Conservation (phyloP, 441 rosid species). For the Hura crepitans region DNA sequence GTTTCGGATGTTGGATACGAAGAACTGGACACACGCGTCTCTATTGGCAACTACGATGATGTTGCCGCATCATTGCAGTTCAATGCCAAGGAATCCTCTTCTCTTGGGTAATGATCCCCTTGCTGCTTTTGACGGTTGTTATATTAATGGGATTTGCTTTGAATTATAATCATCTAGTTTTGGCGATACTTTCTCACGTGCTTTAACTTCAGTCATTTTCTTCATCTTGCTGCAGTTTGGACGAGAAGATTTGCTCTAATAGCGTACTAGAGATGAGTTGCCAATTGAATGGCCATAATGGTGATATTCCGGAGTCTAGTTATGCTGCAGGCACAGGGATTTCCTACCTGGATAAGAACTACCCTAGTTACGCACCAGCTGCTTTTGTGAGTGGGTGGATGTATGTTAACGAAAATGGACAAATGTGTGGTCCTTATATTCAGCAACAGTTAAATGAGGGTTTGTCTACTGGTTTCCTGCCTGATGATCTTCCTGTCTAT, state of each 20-base stretch:
- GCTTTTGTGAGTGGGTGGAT: slow-evolving; percentile 79
- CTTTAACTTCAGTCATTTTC: slow-evolving; percentile 26
- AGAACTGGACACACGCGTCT: slow-evolving; percentile 24
- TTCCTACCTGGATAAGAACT: slow-evolving; percentile 38
- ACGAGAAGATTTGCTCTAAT: slow-evolving; percentile 37
- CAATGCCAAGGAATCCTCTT: slow-evolving; percentile 31
- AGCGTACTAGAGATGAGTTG: slow-evolving; percentile 48
- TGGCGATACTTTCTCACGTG: slow-evolving; percentile 31
- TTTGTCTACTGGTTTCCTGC: slow-evolving; percentile 76
- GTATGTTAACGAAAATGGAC: slow-evolving; percentile 77
- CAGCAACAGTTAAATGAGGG: slow-evolving; percentile 84
- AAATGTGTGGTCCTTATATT: slow-evolving; percentile 93
- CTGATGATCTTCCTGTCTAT: slow-evolving; percentile 82
- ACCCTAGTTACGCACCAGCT: slow-evolving; percentile 33
- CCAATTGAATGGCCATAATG: slow-evolving; percentile 55
- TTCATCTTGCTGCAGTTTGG: slow-evolving; percentile 37
- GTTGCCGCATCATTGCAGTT: slow-evolving; percentile 26
- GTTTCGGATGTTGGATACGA: slow-evolving; percentile 28
- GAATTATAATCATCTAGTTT: slow-evolving; percentile 7
- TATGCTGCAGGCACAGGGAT: slow-evolving; percentile 41
- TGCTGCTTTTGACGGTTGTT: neutral
- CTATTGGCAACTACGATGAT: slow-evolving; percentile 30
- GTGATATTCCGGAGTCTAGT: slow-evolving; percentile 45
- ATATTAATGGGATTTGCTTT: neutral
- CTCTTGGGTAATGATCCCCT: slow-evolving; percentile 33